Conservation (phyloP, 2,329 filamentous ascomycete species). For the Trichoderma cornu-damae region DNA sequence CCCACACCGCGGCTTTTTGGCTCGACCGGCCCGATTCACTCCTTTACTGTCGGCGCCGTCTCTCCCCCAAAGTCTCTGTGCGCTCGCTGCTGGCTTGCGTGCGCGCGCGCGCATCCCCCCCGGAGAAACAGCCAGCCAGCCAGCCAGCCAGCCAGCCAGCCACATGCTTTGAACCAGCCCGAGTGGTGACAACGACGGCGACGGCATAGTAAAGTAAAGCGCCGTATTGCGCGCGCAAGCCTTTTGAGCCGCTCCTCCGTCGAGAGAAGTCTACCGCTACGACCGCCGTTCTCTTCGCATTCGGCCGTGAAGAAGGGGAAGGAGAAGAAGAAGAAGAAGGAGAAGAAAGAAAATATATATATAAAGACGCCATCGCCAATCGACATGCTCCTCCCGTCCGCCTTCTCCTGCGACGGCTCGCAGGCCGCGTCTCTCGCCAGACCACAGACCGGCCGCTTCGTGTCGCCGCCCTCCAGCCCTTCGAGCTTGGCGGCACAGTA, state of each 20-base stretch:
- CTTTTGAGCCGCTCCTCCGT: not conserved
- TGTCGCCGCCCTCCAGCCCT: conserved; percentile 56
- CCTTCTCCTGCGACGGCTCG: conserved; percentile 53
- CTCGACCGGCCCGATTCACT: conserved; percentile 1
- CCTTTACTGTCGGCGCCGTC: not conserved
- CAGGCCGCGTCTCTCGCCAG: conserved; percentile 29
- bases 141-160: too few species aligned
- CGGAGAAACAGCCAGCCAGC: too few species aligned
- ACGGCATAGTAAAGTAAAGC: not conserved
- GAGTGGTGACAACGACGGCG: not conserved
- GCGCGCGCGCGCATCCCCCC: not conserved
- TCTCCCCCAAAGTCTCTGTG: not conserved
- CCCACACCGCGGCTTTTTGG: not conserved
- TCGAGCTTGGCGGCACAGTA: conserved; percentile 42
- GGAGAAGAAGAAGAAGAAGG: too few species aligned
- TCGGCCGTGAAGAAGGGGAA: not conserved
- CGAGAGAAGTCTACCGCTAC: not conserved
- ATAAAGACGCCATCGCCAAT: conserved; percentile 14
- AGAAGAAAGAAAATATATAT: not conserved
- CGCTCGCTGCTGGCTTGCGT: not conserved
- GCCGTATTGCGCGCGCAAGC: not conserved
- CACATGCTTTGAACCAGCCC: not conserved
- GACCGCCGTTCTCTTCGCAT: not conserved
- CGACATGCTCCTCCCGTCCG: conserved; percentile 56
- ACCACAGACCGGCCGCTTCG: conserved; percentile 44